Base-by-base conservation (phyloP, 75 land plant genomes). In the Gnetum montanum region DNA sequence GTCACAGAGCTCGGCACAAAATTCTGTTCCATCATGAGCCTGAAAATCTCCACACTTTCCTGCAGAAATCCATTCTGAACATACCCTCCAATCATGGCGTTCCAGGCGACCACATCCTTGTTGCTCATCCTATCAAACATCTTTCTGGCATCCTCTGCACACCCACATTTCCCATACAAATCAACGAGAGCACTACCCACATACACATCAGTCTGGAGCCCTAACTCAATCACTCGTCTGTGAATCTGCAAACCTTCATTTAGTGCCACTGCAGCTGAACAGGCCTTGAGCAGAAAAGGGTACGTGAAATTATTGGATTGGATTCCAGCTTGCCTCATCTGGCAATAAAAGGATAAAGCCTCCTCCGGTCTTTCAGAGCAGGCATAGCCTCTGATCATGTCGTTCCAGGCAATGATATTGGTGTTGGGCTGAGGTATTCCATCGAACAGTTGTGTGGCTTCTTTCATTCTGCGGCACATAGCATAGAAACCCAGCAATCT, bases 1-100 rank as follows among this genome's bases (percentile, higher is more conserved):
- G 81, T 76, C 30, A 78, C 70, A 43, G 67, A 63, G 51, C 74
- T 78, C 8, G 81, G 82, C 35, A 24, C 46, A 5, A 60, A 28
- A 48, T 54, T 27, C 8, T 22, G 43, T 34, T 47, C 22, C 35
- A 46, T 47, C 29, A 66, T 49, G 12, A 12, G 51, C 12, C 23
- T 26, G 51, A 13, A 49, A 22, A 49, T 13, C 12, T 20, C 51
- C 10, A 49, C 12, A 22, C 24, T 24, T 24, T 49, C 0, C 0
- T 5, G 0, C 3, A 13, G 13, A 49, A 19, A 7, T 23, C 27
- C 27, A 49, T 22, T 23, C 34, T 59, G 62, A 2, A 13, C 30
- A 28, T 59, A 59, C n/a, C 62, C 49, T 25, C 13, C 28, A 45
- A 59, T 59, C 51, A 59, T 44, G 2, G 78, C 63, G 49, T 60